Evolutionary conservation across 805 yeast genomes (phyloP).

Genomic region (Teunomyces kruisii): DNA sequence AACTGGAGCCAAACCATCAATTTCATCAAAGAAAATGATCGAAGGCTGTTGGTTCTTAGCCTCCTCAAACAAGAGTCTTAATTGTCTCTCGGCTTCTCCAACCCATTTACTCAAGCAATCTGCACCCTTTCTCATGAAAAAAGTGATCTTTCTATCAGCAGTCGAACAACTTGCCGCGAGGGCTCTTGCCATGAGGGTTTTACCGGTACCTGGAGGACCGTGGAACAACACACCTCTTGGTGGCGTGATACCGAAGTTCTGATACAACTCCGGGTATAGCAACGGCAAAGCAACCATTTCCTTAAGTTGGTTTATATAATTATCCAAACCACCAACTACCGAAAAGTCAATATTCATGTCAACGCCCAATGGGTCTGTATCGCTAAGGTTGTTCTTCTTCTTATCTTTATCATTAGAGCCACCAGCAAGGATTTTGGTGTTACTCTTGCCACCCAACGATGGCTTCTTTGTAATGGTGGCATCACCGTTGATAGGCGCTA

Average conservation of each 20-base stretch:
- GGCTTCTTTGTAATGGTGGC: slow-evolving; percentile 35
- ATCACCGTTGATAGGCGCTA: slow-evolving; percentile 43
- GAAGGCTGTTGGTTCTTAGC: slow-evolving; percentile 95
- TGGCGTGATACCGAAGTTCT: slow-evolving; percentile 86
- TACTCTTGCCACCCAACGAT: slow-evolving; percentile 14
- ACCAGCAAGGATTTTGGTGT: slow-evolving; percentile 33
- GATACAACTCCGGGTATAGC: slow-evolving; percentile 89
- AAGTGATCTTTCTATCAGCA: slow-evolving; percentile 81
- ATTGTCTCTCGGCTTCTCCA: slow-evolving; percentile 96
- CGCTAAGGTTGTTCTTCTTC: slow-evolving; percentile 67
- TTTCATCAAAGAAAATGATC: slow-evolving; percentile 95
- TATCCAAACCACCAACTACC: slow-evolving; percentile 88
- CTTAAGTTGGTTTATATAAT: slow-evolving; percentile 86
- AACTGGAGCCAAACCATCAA: slow-evolving; percentile 97
- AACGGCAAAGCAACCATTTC: slow-evolving; percentile 96
- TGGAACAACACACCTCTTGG: slow-evolving; percentile 97
- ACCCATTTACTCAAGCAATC: slow-evolving; percentile 98
- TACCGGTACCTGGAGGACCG: slow-evolving; percentile 99
- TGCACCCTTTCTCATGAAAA: slow-evolving; percentile 98
- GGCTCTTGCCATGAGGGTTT: slow-evolving; percentile 96
- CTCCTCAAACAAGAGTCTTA: slow-evolving; percentile 88
- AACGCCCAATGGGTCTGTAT: slow-evolving; percentile 89
- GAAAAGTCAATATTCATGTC: slow-evolving; percentile 83
- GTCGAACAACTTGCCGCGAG: slow-evolving; percentile 93
- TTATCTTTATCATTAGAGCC: slow-evolving; percentile 38